Evolutionary conservation across 768 basidiomycete genomes (phyloP).

Genomic region (Phlebiopsis flavidoalba): DNA sequence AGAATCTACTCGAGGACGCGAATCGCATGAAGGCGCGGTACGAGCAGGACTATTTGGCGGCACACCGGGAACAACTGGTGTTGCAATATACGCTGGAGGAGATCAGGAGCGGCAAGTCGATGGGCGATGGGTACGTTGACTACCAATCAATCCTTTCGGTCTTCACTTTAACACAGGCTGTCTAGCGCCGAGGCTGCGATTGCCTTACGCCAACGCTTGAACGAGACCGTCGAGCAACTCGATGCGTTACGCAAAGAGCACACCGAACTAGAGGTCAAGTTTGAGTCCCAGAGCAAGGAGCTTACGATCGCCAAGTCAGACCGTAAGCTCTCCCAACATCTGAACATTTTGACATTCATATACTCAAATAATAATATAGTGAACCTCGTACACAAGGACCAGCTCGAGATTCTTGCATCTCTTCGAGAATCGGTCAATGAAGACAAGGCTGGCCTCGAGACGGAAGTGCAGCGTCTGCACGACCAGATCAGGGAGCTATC

Average conservation of each 20-base stretch:
- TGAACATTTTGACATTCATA: background rate
- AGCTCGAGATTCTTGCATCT: conserved; percentile 82
- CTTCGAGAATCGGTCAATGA: conserved; percentile 86
- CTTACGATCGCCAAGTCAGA: conserved; percentile 83
- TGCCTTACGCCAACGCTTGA: conserved; percentile 80
- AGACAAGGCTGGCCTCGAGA: conserved; percentile 75
- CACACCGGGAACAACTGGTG: conserved; percentile 78
- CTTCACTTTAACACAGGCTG: too few relatives aligned
- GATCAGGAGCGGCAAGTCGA: conserved; percentile 79
- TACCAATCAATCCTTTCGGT: too few relatives aligned
- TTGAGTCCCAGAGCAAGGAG: conserved; percentile 57
- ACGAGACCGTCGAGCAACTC: conserved; percentile 81
- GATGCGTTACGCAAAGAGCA: conserved; percentile 66
- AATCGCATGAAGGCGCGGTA: conserved; percentile 87
- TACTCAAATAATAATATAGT: conserved; percentile 45
- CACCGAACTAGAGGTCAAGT: conserved; percentile 65
- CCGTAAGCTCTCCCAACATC: conserved; percentile 40
- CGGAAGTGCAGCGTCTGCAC: conserved; percentile 57
- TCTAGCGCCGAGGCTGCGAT: conserved; percentile 79
- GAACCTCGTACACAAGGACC: conserved; percentile 88
- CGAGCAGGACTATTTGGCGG: conserved; percentile 80
- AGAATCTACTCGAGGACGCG: conserved; percentile 88
- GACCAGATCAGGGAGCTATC: conserved; percentile 64
- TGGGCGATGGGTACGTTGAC: conserved; percentile 68
- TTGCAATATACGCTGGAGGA: conserved; percentile 82